Base-by-base conservation (phyloP, 345 rosid genomes). In the Lepidium sativum region DNA sequence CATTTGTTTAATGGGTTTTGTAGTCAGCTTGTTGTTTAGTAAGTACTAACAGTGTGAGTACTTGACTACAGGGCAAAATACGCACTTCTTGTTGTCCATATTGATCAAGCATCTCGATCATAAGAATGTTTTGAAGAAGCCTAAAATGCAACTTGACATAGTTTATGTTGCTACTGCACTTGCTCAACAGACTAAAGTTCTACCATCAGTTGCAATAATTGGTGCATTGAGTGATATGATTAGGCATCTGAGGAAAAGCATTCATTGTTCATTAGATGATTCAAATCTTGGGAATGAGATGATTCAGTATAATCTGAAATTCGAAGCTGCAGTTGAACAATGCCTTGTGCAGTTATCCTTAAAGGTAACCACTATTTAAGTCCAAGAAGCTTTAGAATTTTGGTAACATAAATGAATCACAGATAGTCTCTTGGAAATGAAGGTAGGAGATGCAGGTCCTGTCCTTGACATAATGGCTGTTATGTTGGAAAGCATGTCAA, bases 381-480 rank as follows among this genome's bases (percentile, higher is more conserved):
- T 35, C 15, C 48, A 47, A 16, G 15, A 65, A 25, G 32, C 48
- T 34, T 15, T 17, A 17, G n/a, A 17, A 6, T 25, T 18, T 59
- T 8, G 2, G 13, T 25, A 37, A 4, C 31, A 27, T 33, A 32
- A 55, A 35, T 45, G 31, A 41, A 50, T 41, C 21, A 51, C 67
- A 71, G 71, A 77, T 58, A 37, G 41, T 31, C 21, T 69, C 10
- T 72, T 16, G 14, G 25, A 65, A 70, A 69, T 10, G 52, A 75
- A 86, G 94, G 82, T 84, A 49, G 88, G 95, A 76, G 95, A 87
- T 76, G 91, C 95, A 65, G 86, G 84, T 74, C 91, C 88, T 43
- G 72, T 87, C n/a, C 86, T 81, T 70, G 95, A 87, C 67, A 78
- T 80, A 60, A 85, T 87, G 95, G 95, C 95, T 74, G 83, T 81